Conservation (phyloP, 2,329 filamentous ascomycete species). For the Cercospora nicotianae region DNA sequence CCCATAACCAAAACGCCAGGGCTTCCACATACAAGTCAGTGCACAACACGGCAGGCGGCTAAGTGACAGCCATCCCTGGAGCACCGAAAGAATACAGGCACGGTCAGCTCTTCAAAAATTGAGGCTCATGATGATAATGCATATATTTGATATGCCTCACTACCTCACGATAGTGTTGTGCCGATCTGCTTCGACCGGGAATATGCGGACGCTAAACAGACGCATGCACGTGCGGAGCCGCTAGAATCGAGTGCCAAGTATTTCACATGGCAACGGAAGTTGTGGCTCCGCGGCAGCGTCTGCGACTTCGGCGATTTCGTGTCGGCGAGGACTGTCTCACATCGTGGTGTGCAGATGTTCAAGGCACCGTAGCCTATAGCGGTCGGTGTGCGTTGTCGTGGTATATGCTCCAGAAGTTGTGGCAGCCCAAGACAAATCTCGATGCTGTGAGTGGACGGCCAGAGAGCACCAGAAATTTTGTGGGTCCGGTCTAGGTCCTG, state of each 20-base stretch:
- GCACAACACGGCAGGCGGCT: background rate
- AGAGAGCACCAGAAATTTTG: background rate
- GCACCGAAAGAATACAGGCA: background rate
- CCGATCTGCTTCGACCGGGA: background rate
- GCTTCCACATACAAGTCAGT: background rate
- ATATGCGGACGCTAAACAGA: slow-evolving; percentile 9
- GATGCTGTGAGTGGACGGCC: background rate
- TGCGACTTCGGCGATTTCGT: slow-evolving; percentile 11
- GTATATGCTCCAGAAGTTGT: background rate
- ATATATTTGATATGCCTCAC: background rate
- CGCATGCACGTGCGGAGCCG: slow-evolving; percentile 7
- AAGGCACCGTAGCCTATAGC: background rate
- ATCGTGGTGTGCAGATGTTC: background rate
- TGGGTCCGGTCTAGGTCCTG: background rate
- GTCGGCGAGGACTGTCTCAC: background rate
- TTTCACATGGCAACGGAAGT: slow-evolving; percentile 13
- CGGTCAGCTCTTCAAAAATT: background rate
- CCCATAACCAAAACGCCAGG: background rate
- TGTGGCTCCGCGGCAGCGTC: slow-evolving; percentile 7
- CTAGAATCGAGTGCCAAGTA: slow-evolving; percentile 11
- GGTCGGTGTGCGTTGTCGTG: background rate
- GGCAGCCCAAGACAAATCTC: background rate
- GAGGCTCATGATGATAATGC: background rate
- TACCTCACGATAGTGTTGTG: background rate
- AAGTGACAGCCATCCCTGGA: too few relatives aligned